Evolutionary conservation across 352 stramenopile species (phyloP).

Genomic region (Globisporangium carolinianum): DNA sequence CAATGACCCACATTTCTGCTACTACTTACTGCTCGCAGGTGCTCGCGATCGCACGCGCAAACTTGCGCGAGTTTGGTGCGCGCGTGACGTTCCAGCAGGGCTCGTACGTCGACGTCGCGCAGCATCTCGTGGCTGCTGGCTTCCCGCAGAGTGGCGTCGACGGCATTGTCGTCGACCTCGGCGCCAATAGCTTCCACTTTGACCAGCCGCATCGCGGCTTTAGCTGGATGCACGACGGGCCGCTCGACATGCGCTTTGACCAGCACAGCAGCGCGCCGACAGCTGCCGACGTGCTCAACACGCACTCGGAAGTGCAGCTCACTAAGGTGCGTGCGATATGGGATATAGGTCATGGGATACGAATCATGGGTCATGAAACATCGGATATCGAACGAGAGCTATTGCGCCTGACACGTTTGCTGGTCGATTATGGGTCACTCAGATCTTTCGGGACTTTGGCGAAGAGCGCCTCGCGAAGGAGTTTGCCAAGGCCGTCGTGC

Average conservation of each 20-base stretch:
- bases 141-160: slow-evolving; percentile 46
- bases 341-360: no score
- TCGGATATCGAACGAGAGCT: no score
- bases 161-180: slow-evolving; percentile 72
- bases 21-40: slow-evolving; percentile 14
- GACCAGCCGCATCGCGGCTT: slow-evolving; percentile 62
- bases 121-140: slow-evolving; percentile 24
- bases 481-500: slow-evolving; percentile 74
- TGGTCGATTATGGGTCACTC: no score
- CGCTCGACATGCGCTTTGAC: slow-evolving; percentile 80
- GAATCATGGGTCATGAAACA: no score
- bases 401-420: no score
- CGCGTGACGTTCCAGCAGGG: slow-evolving; percentile 52
- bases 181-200: slow-evolving; percentile 81
- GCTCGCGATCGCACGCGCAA: slow-evolving; percentile 41
- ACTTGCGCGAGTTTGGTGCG: slow-evolving; percentile 32
- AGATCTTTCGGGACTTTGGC: slow-evolving; percentile 62
- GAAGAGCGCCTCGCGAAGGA: slow-evolving; percentile 75
- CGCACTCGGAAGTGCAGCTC: slow-evolving; percentile 63
- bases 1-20: no score
- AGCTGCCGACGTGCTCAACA: slow-evolving; percentile 63
- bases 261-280: slow-evolving; percentile 26
- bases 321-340: slow-evolving; percentile 17
- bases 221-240: slow-evolving; percentile 65
- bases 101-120: slow-evolving; percentile 50